Percentiles rank a stretch among this genome's conserved stretches.
phyloP scores from a whole-genome alignment of 225 moss, liverwort and hornwort species.

The Climacium dendroides region DNA sequence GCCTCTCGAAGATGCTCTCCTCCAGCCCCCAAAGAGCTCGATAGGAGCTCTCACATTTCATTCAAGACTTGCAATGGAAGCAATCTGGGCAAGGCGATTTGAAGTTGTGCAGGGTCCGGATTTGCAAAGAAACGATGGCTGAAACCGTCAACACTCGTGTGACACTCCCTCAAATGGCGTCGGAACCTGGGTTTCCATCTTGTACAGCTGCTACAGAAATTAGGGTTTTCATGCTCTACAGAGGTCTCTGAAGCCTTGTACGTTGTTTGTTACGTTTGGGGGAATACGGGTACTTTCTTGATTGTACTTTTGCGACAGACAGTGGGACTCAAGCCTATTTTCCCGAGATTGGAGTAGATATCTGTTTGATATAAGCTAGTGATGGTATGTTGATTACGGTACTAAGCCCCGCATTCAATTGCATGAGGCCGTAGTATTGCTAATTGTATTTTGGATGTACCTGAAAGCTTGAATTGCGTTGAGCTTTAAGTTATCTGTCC shows the following conservation, averaged over 20 bases:
- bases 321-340: background rate
- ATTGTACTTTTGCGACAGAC: background rate
- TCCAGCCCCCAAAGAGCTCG: slow-evolving; percentile 7
- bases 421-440: background rate
- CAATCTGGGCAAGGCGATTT: background rate
- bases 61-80: background rate
- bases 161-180: background rate
- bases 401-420: background rate
- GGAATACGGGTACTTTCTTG: background rate
- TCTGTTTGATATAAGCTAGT: background rate
- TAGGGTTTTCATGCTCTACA: background rate
- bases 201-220: background rate
- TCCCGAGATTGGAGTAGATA: background rate
- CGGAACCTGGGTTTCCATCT: background rate
- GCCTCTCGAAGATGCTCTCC: slow-evolving; percentile 10
- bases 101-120: background rate
- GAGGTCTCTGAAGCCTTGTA: background rate
- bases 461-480: background rate
- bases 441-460: background rate
- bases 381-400: background rate
- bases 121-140: background rate
- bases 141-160: background rate
- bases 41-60: background rate
- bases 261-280: background rate
- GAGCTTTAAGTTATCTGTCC: background rate